These are phyloP conservation scores for Penicillium coffeae DNA, from an alignment of 495 filamentous ascomycete species.

Conservation along the genomic window DNA sequence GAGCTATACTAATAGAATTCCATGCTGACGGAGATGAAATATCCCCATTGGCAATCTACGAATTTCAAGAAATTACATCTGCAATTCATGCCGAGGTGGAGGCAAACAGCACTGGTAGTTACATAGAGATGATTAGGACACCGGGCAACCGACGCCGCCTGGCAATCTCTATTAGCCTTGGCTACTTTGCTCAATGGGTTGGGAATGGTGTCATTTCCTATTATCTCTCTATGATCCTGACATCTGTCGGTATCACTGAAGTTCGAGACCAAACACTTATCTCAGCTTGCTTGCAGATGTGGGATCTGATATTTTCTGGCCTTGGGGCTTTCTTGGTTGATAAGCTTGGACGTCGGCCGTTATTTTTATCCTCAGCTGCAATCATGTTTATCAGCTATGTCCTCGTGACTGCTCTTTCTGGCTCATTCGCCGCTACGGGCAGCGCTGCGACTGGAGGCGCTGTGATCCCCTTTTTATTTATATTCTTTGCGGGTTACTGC, in stretches of 20 bases:
- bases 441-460: slow-evolving; percentile 38
- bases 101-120: slow-evolving; percentile 24
- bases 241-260: slow-evolving; percentile 49
- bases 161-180: slow-evolving; percentile 53
- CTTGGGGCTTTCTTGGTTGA: slow-evolving; percentile 53
- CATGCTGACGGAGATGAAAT: slow-evolving; percentile 24
- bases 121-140: slow-evolving; percentile 59
- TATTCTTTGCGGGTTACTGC: slow-evolving; percentile 54
- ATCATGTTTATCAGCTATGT: slow-evolving; percentile 52
- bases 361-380: slow-evolving; percentile 51
- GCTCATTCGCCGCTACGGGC: slow-evolving; percentile 41
- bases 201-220: slow-evolving; percentile 61
- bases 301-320: slow-evolving; percentile 48
- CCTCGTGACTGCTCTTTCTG: slow-evolving; percentile 53
- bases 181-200: slow-evolving; percentile 63
- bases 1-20: slow-evolving; percentile 24
- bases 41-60: slow-evolving; percentile 16
- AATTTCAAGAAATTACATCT: slow-evolving; percentile 24
- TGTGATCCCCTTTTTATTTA: slow-evolving; percentile 58
- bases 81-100: slow-evolving; percentile 25
- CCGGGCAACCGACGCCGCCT: slow-evolving; percentile 64
- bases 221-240: slow-evolving; percentile 52
- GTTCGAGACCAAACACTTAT: slow-evolving; percentile 41
- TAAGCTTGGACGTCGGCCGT: slow-evolving; percentile 50
- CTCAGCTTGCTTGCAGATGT: slow-evolving; percentile 23